phyloP scores from a whole-genome alignment of 2,329 filamentous ascomycete species.

The Boeremia lycopersici region DNA sequence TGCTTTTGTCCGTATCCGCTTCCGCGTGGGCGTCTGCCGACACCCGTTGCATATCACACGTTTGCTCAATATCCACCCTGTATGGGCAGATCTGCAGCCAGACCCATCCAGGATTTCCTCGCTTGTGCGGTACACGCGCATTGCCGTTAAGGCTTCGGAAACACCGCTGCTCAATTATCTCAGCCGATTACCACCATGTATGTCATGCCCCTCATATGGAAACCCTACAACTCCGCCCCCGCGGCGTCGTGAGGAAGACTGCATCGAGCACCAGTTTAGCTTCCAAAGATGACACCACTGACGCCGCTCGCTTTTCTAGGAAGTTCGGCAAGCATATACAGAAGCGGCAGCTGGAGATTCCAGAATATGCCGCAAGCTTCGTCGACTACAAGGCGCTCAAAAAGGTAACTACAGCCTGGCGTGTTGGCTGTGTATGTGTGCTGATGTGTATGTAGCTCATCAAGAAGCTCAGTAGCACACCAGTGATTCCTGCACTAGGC shows the following conservation, averaged over 20 bases:
- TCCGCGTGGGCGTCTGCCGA: conserved; percentile 37
- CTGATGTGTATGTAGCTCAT: conserved; percentile 72
- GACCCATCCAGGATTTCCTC: conserved; percentile 32
- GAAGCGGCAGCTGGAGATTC: conserved; percentile 97
- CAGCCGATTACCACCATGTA: conserved; percentile 44
- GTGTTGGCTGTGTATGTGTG: conserved; percentile 5
- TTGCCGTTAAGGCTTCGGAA: conserved; percentile 19
- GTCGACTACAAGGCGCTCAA: conserved; percentile 99
- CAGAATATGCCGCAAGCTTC: conserved; percentile 98
- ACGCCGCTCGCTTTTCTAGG: conserved; percentile 62
- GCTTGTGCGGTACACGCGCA: conserved; percentile 40
- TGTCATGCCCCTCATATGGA: conserved; percentile 45
- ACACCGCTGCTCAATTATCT: conserved; percentile 20
- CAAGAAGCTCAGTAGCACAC: conserved; percentile 94
- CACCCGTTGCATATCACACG: conserved; percentile 30
- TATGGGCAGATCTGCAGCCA: conserved; percentile 40
- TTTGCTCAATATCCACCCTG: conserved; percentile 29
- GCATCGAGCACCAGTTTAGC: conserved; percentile 44
- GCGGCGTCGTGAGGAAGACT: conserved; percentile 40
- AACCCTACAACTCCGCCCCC: conserved; percentile 35
- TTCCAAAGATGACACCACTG: conserved; percentile 47
- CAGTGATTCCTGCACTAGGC: conserved; percentile 78
- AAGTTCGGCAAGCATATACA: conserved; percentile 99
- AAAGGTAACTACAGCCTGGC: conserved; percentile 68
- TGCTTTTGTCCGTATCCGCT: conserved; percentile 34